phyloP scores from a whole-genome alignment of 495 filamentous ascomycete genomes.

The Ramalina peruviana region DNA sequence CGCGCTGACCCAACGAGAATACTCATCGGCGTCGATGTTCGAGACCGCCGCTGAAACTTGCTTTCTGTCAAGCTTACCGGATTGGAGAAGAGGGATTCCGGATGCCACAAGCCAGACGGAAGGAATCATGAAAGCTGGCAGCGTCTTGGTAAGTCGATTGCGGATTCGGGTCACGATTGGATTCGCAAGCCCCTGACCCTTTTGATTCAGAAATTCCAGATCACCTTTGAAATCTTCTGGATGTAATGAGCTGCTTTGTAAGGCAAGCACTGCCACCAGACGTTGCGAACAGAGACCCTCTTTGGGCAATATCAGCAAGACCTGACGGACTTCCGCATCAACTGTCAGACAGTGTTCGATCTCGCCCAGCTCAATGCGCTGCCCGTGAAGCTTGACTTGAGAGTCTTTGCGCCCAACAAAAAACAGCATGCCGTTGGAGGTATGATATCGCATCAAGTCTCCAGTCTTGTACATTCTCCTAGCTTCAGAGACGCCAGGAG shows the following conservation, averaged over 20 bases:
- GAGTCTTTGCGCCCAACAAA: constrained; percentile 52
- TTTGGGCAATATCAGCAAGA: constrained; percentile 31
- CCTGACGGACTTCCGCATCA: constrained; percentile 26
- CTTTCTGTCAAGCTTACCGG: constrained; percentile 40
- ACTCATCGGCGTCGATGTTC: constrained; percentile 21
- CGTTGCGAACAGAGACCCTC: constrained; percentile 26
- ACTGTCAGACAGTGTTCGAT: constrained; percentile 38
- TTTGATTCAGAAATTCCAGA: constrained; percentile 1
- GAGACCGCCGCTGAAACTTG: constrained; percentile 23
- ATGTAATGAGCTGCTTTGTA: background rate
- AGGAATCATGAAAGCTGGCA: constrained; percentile 46
- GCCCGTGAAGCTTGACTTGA: constrained; percentile 54
- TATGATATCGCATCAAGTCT: constrained; percentile 45
- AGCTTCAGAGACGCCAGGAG: constrained; percentile 5
- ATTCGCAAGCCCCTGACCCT: constrained; percentile 12
- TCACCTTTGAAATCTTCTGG: background rate
- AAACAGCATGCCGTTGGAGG: constrained; percentile 41
- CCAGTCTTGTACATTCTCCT: constrained; percentile 56
- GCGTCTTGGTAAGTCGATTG: constrained; percentile 19
- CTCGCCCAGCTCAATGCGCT: constrained; percentile 52
- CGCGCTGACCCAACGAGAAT: constrained; percentile 2
- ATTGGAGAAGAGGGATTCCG: constrained; percentile 34
- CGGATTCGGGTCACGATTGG: constrained; percentile 20
- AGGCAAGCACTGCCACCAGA: constrained; percentile 25
- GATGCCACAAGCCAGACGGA: constrained; percentile 35